These are phyloP conservation scores for Pseudotsuga menziesii DNA, from an alignment of 75 land plant genomes.

Conservation along the genomic window DNA sequence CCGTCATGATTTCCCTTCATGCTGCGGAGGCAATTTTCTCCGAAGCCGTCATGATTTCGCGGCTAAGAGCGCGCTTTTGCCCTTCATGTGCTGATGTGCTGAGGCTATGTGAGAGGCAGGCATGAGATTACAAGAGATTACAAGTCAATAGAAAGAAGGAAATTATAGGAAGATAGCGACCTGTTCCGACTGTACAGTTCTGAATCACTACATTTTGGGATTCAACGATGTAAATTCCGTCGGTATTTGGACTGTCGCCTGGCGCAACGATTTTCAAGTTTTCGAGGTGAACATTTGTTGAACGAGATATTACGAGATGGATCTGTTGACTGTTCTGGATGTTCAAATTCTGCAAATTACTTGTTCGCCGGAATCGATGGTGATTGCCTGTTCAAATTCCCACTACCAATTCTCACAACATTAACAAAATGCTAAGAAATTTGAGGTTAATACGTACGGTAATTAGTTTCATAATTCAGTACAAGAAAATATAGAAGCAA, in stretches of 20 bases:
- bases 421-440: too few species aligned
- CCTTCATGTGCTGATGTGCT: too few species aligned
- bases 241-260: conserved; percentile 71
- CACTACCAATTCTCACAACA: too few species aligned
- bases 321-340: conserved; percentile 56
- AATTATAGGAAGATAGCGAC: conserved; percentile 8
- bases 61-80: too few species aligned
- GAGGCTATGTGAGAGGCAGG: conserved; percentile 28
- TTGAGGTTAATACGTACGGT: too few species aligned
- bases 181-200: conserved; percentile 43
- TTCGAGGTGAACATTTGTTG: conserved; percentile 31
- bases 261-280: conserved; percentile 49
- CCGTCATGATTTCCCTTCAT: too few species aligned
- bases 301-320: conserved; percentile 33
- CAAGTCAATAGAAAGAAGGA: too few species aligned
- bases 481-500: too few species aligned
- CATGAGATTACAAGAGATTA: too few species aligned
- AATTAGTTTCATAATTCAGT: too few species aligned
- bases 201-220: conserved; percentile 43
- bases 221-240: conserved; percentile 63
- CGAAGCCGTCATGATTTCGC: too few species aligned
- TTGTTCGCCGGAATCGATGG: conserved; percentile 30
- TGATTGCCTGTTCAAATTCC: conserved; percentile 42
- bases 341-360: conserved; percentile 30
- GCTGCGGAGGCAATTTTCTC: too few species aligned